Base-by-base conservation (phyloP, 495 filamentous ascomycete species). In the Aspergillus diversus region DNA sequence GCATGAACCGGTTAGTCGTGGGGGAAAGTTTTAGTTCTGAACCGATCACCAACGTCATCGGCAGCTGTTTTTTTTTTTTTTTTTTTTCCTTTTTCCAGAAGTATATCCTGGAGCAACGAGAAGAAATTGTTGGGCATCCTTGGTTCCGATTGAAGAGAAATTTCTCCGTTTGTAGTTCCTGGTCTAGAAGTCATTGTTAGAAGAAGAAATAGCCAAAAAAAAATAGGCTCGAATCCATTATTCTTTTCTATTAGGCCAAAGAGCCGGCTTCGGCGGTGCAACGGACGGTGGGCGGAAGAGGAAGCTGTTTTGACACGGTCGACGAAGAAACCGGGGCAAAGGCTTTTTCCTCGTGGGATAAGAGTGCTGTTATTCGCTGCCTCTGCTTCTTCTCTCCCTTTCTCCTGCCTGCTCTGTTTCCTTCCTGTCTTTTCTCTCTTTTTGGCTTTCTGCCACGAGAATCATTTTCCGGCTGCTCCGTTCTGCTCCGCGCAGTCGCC, bases 241-340 rank as follows among this genome's bases (percentile, higher is more conserved):
- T 58, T 55, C 46, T 54, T 56, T 49, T 43, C 51, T 43, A 21
- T 64, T 75, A 68, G 69, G 66, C 71, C 68, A 67, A 70, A 65
- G 5, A 43, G 71, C 75, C 76, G 76, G 73, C 73, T 75, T 77
- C 75, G 76, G 76, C 75, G 71, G 57, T 73, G 72, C 63, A 53
- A 42, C 49, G 42, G 39, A 65, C 71, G 69, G 74, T 66, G 66
- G 63, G 66, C 66, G 66, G 63, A 69, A 66, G 66, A 57, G 61
- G 63, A 69, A 65, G 60, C 59, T 60, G 52, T 57, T 59, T 50
- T 27, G 47, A 27, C 54, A 66, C 60, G 52, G 56, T 67, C 64
- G 62, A 57, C 63, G 61, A 66, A 47, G 34, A 49, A 54, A 32
- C 34, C 39, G 49, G 63, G 71, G 68, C 67, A 71, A 75, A 75